Evolutionary conservation across 176 grass and related monocot genomes (phyloP), one percentile per base, ranked within the genome.

Genomic region (Phragmites australis): DNA sequence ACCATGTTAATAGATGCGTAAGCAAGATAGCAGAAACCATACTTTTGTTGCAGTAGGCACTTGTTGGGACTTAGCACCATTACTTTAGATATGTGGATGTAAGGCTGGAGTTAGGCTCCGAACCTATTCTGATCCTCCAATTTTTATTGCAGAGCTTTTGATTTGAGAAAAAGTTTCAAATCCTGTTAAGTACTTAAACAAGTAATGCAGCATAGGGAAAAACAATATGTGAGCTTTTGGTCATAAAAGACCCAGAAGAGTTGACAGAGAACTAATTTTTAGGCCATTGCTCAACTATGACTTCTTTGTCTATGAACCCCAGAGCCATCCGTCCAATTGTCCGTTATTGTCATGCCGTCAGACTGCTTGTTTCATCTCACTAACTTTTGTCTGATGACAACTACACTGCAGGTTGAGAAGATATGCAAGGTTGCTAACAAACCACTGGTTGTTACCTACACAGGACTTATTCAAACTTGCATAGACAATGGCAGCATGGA

Each of bases 381-480:
- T 45, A 44, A 60, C 26, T 74, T 82, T 23, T 93, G 57, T 84
- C 60, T 8, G 48, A 84, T 69, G 13, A 42, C 27, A 70, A 63
- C 39, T 42, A 81, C 64, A 81, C 49, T 88, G 86, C 90, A 94
- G 95, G 83, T 98, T 63, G 81, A 91, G 27, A 98, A 94, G 81
- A 94, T 98, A 84, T 98, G 95, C 81, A 94, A 93, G 79, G 95
- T 98, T 72, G 95, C 95, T 65, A 94, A 98, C 69, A 98, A 98
- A 84, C 95, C 95, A 10, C 78, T 98, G 67, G 92, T 94, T 88
- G 95, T 98, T 57, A 93, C 95, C 40, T 98, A 94, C 75, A 94
- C 95, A 39, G 95, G 95, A 55, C 78, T 98, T 46, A 94, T 98
- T 75, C 92, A 94, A 87, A 79, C 83, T 69, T 98, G 95, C 81